Evolutionary conservation across 1,139 yeast genomes (phyloP), one percentile per base, ranked within the genome.

Genomic region (Debaryomyces sp.): DNA sequence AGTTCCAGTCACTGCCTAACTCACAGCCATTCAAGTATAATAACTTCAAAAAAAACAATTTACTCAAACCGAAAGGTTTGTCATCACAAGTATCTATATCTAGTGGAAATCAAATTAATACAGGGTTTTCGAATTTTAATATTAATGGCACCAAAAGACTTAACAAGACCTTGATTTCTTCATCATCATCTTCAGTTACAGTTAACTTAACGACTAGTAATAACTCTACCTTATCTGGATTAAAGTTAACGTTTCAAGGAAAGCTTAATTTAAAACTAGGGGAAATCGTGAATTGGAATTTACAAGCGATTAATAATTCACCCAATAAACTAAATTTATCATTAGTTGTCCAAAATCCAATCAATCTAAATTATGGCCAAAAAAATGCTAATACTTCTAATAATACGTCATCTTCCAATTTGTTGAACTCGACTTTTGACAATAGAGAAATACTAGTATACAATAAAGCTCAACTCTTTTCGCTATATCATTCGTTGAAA

Each of bases 291-390:
- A 76, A 73, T 47, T 84, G 94, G 89, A 78, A 77, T 48, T 74
- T 88, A 5, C 89, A 85, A 59, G 85, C 88, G 1, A 77, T 87
- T 47, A 89, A 88, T 67, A 77, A 77, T 50, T 73, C 85, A 26
- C 57, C 67, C 52, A 66, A 75, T 51, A 65, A 74, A 55, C 66
- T 84, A 64, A 70, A 78, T 57, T 56, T 85, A 23, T 68, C 78
- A n/a, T 58, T 75, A 30, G 56, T 72, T 32, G 68, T 69, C 2
- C 76, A 70, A 48, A 63, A 64, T 45, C 67, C 67, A 6, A 18
- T 43, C 10, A 38, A 24, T 22, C 54, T 60, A 21, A 63, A 59
- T 46, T 63, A 57, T 49, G 59, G 57, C 39, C 63, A 68, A 1
- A 47, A 59, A 26, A 52, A 54, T 42, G 48, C 50, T 33, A 44